phyloP scores from a whole-genome alignment of 345 rosid genomes.

The Triadica sebifera region DNA sequence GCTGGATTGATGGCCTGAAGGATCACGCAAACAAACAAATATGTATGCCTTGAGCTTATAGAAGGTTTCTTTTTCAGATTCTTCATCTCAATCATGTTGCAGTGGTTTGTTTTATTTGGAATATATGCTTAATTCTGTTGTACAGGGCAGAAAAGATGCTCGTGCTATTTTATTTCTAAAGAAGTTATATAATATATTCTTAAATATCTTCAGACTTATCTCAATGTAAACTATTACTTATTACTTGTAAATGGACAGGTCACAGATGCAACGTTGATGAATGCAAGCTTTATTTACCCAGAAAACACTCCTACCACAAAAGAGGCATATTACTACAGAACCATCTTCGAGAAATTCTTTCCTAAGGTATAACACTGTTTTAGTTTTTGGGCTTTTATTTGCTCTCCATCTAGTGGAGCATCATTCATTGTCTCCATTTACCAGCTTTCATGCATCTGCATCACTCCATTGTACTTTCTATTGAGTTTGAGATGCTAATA shows the following conservation, averaged over 20 bases:
- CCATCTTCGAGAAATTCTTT: slow-evolving; percentile 74
- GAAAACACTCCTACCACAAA: slow-evolving; percentile 79
- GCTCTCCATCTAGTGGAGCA: no score
- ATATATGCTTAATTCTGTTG: background rate
- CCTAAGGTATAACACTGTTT: slow-evolving; percentile 49
- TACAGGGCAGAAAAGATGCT: background rate
- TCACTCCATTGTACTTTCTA: background rate
- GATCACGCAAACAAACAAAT: slow-evolving; percentile 71
- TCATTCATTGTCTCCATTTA: background rate
- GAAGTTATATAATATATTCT: background rate
- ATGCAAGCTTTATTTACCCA: slow-evolving; percentile 73
- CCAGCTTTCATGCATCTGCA: background rate
- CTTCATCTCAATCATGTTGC: background rate
- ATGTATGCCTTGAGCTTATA: background rate
- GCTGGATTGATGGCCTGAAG: slow-evolving; percentile 84
- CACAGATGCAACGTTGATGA: slow-evolving; percentile 65
- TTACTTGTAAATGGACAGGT: slow-evolving; percentile 54
- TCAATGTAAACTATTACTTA: background rate
- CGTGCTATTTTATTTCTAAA: background rate
- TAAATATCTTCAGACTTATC: background rate
- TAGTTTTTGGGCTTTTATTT: background rate
- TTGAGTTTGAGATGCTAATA: slow-evolving; percentile 1
- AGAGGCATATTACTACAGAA: slow-evolving; percentile 78
- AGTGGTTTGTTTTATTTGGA: background rate
- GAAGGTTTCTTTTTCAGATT: background rate